Evolutionary conservation across 2,329 filamentous ascomycete genomes (phyloP), one percentile per base, ranked within the genome.

Genomic region (Parastagonospora avenae): DNA sequence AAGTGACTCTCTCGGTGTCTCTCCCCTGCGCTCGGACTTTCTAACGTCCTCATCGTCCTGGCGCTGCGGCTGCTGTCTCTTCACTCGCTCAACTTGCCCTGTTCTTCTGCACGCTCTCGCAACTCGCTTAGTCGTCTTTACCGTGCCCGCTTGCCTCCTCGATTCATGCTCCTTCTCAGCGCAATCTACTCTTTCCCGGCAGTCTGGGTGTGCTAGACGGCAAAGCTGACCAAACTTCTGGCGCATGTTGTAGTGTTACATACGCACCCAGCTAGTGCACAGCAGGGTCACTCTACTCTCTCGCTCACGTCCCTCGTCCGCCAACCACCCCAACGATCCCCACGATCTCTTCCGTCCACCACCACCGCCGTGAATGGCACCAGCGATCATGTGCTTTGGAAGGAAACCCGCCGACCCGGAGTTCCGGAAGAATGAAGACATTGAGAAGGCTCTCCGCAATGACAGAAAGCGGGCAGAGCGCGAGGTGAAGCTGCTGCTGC

Each of bases 401-500:
- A 75, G 74, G 58, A 80, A 79, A 67, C 67, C 76, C 52, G 74
- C 76, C 48, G 77, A 80, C 61, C 77, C 78, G 11, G 75, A 76
- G 41, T 73, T 74, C 52, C 73, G 73, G 67, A 77, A 77, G 66
- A 81, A 79, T 74, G 84, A 72, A 63, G 91, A 94, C 73, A 92
- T 99, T 64, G 94, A 99, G 72, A 90, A 89, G 76, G 79, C 85
- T 66, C 85, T 99, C 65, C 88, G 90, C 55, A 84, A 87, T 64
- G 94, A 97, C 79, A 91, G 93, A 79, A 96, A 94, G 83, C 83
- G 83, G 62, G 82, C 94, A 81, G 80, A 88, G 49, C 89, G 88
- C 70, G 92, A 96, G 71, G 91, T 97, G 68, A 99, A 97, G 82
- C 86, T 99, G 59, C 79, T 99, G 63, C 81, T 99, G 62, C 82